These are phyloP conservation scores for Tulasnella sp. DNA, from an alignment of 768 basidiomycete species.

Conservation along the genomic window DNA sequence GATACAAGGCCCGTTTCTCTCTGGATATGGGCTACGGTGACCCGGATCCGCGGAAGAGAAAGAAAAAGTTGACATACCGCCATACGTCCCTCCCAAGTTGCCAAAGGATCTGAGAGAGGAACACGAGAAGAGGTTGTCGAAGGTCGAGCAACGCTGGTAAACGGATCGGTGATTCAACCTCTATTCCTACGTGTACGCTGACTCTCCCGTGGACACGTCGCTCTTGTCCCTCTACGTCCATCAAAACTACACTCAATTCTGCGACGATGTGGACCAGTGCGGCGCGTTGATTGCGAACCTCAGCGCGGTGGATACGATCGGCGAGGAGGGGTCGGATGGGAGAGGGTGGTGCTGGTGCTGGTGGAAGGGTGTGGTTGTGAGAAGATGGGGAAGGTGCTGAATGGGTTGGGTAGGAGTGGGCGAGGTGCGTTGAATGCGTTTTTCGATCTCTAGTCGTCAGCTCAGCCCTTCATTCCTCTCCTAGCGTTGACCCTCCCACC, in stretches of 20 bases:
- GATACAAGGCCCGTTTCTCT: not conserved
- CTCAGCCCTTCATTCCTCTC: no score
- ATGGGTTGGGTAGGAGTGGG: not conserved
- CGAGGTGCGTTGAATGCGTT: not conserved
- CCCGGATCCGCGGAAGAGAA: constrained; percentile 53
- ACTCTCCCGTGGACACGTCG: constrained; percentile 86
- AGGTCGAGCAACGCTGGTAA: no score
- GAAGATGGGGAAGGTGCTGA: not conserved
- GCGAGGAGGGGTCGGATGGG: not conserved
- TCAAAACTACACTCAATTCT: constrained; percentile 87
- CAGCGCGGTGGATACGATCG: constrained; percentile 64
- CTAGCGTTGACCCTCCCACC: constrained; percentile 4
- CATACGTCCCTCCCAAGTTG: constrained; percentile 22
- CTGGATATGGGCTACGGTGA: constrained; percentile 64
- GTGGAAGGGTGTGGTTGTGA: not conserved
- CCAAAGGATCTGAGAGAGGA: constrained; percentile 41
- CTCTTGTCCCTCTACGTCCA: constrained; percentile 86
- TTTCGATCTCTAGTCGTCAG: not conserved
- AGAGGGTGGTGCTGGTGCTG: not conserved
- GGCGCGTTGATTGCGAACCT: constrained; percentile 62
- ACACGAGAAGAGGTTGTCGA: constrained; percentile 36
- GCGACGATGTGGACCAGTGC: constrained; percentile 66
- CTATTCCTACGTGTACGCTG: constrained; percentile 61
- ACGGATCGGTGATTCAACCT: no score
- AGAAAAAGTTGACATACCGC: constrained; percentile 43